Conservation (phyloP, 176 grass and related monocot species). For the Rhynchospora tenuis region DNA sequence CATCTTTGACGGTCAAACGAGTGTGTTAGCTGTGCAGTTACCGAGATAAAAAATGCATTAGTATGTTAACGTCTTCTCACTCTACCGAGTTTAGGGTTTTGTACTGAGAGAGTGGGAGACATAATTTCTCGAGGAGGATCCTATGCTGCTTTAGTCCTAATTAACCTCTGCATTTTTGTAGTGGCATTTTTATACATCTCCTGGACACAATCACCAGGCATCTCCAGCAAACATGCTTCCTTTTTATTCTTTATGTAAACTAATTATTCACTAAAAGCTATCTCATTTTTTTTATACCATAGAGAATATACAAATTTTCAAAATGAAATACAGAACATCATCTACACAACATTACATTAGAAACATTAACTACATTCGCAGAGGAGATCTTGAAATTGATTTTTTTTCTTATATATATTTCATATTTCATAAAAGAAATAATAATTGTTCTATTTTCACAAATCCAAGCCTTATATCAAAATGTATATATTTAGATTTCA, state of each 20-base stretch:
- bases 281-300: not conserved
- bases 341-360: not conserved
- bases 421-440: not conserved
- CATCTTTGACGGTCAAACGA: conserved; percentile 29
- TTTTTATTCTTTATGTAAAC: not conserved
- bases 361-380: not conserved
- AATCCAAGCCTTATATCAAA: not conserved
- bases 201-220: not conserved
- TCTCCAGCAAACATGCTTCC: not conserved
- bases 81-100: conserved; percentile 23
- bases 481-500: not conserved
- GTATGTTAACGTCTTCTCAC: conserved; percentile 21
- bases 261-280: not conserved
- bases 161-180: not conserved
- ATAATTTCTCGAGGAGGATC: conserved; percentile 31
- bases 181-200: not conserved
- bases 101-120: conserved; percentile 20
- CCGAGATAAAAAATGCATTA: conserved; percentile 16
- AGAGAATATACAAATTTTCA: not conserved
- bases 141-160: conserved; percentile 24
- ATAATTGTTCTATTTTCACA: not conserved
- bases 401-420: not conserved
- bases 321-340: not conserved
- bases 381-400: not conserved
- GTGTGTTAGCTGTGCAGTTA: conserved; percentile 16